Percentiles rank a stretch among this genome's conserved stretches.
Conservation (phyloP, 2,329 filamentous ascomycete species). For the Penicillium brevicompactum region DNA sequence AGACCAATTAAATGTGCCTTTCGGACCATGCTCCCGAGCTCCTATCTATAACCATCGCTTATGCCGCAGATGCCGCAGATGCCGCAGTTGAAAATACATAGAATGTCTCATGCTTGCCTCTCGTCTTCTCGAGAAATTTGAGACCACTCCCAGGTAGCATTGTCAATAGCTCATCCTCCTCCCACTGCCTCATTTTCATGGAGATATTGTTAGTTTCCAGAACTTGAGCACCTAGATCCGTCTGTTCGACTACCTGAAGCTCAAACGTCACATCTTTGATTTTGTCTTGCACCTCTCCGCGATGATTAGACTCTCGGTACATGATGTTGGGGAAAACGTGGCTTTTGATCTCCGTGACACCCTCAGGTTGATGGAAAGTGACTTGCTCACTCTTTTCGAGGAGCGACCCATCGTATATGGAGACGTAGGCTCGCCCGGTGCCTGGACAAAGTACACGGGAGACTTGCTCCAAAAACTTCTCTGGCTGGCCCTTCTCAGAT, state of each 20-base stretch:
- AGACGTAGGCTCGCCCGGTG: constrained; percentile 7
- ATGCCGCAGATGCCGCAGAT: too few relatives aligned
- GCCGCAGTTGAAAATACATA: not conserved
- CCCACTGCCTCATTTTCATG: constrained; percentile 7
- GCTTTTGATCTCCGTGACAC: not conserved
- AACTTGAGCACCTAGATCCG: not conserved
- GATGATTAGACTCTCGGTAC: constrained; percentile 6
- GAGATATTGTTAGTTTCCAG: constrained; percentile 3
- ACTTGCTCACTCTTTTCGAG: not conserved
- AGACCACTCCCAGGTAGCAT: not conserved
- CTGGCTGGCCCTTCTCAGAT: not conserved
- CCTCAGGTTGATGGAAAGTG: constrained; percentile 4
- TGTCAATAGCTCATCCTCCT: not conserved
- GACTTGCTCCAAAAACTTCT: constrained; percentile 1
- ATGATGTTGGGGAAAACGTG: not conserved
- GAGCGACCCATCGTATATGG: constrained; percentile 9
- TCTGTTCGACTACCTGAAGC: not conserved
- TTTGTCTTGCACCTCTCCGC: constrained; percentile 1
- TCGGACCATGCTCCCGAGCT: too few relatives aligned
- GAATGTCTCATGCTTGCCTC: constrained; percentile 3
- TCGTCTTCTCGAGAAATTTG: not conserved
- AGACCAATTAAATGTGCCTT: too few relatives aligned
- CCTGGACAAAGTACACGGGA: constrained; percentile 3
- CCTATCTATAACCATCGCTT: too few relatives aligned
- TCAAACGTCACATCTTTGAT: constrained; percentile 4